Evolutionary conservation across 768 basidiomycete species (phyloP).

Genomic region (Brasilioporus rufonigricans): DNA sequence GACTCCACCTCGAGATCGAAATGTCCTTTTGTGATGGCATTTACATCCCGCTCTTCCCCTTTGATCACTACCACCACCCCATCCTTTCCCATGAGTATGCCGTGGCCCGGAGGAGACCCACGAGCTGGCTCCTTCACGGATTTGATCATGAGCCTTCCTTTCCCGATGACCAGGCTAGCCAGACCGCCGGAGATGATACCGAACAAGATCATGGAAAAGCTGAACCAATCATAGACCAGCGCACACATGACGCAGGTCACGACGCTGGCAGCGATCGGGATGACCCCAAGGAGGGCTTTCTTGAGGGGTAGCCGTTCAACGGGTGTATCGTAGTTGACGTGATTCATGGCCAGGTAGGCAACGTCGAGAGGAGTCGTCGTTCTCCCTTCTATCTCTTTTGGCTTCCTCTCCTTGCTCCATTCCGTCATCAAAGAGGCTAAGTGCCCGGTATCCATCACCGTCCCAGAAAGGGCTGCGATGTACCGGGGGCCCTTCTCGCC

Average conservation of each 20-base stretch:
- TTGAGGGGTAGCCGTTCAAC: neutral
- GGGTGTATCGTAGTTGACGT: neutral
- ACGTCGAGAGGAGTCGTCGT: conserved; percentile 11
- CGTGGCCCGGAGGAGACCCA: conserved; percentile 26
- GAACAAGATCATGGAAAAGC: conserved; percentile 30
- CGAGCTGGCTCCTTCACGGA: conserved; percentile 11
- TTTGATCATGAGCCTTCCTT: conserved; percentile 18
- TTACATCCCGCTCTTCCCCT: conserved; percentile 29
- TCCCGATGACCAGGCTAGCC: conserved; percentile 25
- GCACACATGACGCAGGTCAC: conserved; percentile 5
- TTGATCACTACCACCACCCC: conserved; percentile 28
- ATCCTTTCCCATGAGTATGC: conserved; percentile 17
- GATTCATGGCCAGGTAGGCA: conserved; percentile 19
- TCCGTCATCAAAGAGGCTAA: conserved; percentile 26
- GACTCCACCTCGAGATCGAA: conserved; percentile 19
- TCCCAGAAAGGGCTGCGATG: conserved; percentile 30
- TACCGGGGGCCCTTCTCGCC: conserved; percentile 29
- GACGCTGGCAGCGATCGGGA: conserved; percentile 28
- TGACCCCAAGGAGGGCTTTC: conserved; percentile 15
- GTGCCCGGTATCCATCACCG: conserved; percentile 20
- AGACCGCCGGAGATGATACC: conserved; percentile 33
- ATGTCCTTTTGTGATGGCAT: neutral
- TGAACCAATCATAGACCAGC: conserved; percentile 26
- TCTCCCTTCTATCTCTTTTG: neutral
- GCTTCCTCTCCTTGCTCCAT: neutral